Conservation (phyloP, 164 flowering plant species). For the Vitis riparia region DNA sequence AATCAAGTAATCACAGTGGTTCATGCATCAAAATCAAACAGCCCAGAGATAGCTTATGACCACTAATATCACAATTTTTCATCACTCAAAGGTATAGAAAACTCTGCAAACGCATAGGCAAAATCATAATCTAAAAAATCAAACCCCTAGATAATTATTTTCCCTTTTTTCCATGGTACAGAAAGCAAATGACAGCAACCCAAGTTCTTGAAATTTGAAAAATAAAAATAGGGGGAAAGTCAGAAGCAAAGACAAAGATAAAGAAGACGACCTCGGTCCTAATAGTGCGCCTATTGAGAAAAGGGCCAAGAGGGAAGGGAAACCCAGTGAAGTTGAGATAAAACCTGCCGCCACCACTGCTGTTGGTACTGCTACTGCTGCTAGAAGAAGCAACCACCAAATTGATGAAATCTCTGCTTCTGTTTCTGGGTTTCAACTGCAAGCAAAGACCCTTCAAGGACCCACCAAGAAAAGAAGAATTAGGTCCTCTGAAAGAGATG, state of each 20-base stretch:
- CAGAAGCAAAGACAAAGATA: background rate
- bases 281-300: conserved; percentile 80
- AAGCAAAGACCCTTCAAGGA: conserved; percentile 39
- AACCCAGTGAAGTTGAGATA: conserved; percentile 92
- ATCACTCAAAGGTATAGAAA: background rate
- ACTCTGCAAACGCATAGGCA: background rate
- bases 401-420: conserved; percentile 26
- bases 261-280: conserved; percentile 72
- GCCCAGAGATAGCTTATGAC: background rate
- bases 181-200: too few relatives aligned
- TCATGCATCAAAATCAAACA: background rate
- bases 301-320: conserved; percentile 97
- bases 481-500: conserved; percentile 22
- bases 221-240: background rate
- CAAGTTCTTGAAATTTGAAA: too few relatives aligned
- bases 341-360: conserved; percentile 52
- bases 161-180: too few relatives aligned
- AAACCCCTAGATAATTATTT: too few relatives aligned
- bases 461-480: conserved; percentile 37
- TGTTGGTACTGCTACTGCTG: conserved; percentile 14
- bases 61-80: background rate
- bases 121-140: too few relatives aligned
- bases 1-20: background rate
- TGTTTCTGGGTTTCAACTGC: conserved; percentile 32
- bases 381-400: conserved; percentile 61